These are phyloP conservation scores for Cutaneotrichosporon cutaneum DNA, from an alignment of 1,284 basidiomycete species.

Conservation along the genomic window DNA sequence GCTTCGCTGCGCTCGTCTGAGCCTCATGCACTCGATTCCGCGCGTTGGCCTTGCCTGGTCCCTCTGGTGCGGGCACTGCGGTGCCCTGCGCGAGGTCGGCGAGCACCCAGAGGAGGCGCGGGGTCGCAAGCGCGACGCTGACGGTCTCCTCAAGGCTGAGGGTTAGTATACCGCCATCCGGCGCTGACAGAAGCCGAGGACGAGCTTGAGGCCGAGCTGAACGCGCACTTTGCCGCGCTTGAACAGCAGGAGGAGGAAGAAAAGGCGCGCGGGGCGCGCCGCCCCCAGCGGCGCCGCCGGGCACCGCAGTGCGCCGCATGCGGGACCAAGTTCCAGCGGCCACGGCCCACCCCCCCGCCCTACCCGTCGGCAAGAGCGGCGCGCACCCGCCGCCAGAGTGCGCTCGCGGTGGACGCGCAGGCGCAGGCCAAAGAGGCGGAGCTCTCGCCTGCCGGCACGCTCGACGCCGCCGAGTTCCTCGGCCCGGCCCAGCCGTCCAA, in stretches of 20 bases:
- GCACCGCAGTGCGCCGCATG: constrained; percentile 14
- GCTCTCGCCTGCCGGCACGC: constrained; percentile 11
- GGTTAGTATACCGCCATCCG: background rate
- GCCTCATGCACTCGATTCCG: constrained; percentile 19
- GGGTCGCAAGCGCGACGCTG: constrained; percentile 1
- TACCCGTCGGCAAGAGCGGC: constrained; percentile 17
- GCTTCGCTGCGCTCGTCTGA: constrained; percentile 21
- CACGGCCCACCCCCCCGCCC: constrained; percentile 12
- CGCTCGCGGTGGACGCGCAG: constrained; percentile 6
- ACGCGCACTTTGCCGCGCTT: background rate
- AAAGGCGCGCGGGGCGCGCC: constrained; percentile 5
- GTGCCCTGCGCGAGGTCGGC: constrained; percentile 32
- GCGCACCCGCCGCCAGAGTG: constrained; percentile 20
- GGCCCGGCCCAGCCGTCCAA: background rate
- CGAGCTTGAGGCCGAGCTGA: constrained; percentile 18
- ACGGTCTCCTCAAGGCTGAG: constrained; percentile 15
- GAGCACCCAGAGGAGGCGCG: constrained; percentile 25
- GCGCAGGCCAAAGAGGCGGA: background rate
- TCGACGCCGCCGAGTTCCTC: constrained; percentile 5
- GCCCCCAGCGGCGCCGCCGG: constrained; percentile 7
- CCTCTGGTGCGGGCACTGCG: constrained; percentile 34
- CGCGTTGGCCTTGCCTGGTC: constrained; percentile 33
- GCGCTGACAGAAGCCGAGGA: constrained; percentile 4
- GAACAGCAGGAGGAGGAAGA: background rate
- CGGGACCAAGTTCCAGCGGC: constrained; percentile 16